Percentiles rank a stretch among this genome's conserved stretches.
These are phyloP conservation scores for Linum usitatissimum DNA, from an alignment of 345 rosid genomes.

Conservation along the genomic window DNA sequence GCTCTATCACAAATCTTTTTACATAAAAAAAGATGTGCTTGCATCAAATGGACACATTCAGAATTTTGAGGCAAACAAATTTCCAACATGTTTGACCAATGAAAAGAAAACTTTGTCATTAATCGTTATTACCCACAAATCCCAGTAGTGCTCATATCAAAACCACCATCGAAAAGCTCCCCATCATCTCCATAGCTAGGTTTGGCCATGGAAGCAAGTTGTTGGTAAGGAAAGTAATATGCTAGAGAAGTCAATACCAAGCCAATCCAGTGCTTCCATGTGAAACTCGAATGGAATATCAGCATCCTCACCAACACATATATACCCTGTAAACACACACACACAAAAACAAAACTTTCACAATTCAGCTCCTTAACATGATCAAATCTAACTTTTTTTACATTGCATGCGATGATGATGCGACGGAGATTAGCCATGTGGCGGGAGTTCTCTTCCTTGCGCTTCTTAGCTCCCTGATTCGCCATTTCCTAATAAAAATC, in stretches of 20 bases:
- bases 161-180: conserved; percentile 80
- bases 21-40: too few species aligned
- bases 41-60: too few species aligned
- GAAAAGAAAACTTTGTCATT: background rate
- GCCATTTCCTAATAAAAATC: conserved; percentile 35
- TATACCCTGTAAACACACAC: conserved; percentile 38
- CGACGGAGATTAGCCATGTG: conserved; percentile 60
- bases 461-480: conserved; percentile 93
- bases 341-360: background rate
- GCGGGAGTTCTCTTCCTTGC: conserved; percentile 71
- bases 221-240: conserved; percentile 59
- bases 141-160: conserved; percentile 83
- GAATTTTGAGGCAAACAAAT: too few species aligned
- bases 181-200: conserved; percentile 61
- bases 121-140: conserved; percentile 82
- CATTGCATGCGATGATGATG: conserved; percentile 66
- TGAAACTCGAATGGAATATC: conserved; percentile 48
- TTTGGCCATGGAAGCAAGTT: conserved; percentile 62
- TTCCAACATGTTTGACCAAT: background rate
- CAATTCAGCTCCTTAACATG: background rate
- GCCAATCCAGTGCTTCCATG: conserved; percentile 80
- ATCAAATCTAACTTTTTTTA: conserved; percentile 9
- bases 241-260: conserved; percentile 53
- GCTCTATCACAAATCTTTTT: too few species aligned
- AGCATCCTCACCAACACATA: conserved; percentile 57